These are phyloP conservation scores for Hermanozyma aechmeae DNA, from an alignment of 805 yeast species.

Conservation along the genomic window DNA sequence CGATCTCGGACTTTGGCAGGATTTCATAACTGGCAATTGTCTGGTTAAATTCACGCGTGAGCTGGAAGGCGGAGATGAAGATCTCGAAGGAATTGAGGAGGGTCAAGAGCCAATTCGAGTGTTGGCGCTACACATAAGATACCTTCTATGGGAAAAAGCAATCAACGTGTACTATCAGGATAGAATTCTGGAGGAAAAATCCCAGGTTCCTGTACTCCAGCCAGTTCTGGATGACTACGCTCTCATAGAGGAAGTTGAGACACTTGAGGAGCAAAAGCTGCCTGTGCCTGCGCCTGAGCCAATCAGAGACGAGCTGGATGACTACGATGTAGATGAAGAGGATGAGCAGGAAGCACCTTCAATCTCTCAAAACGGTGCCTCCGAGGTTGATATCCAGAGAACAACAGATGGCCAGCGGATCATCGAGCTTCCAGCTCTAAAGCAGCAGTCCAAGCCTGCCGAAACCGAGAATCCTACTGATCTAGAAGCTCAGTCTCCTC, in stretches of 20 bases:
- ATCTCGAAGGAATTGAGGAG: slow-evolving; percentile 35
- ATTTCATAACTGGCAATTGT: not conserved
- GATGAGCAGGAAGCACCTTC: slow-evolving; percentile 6
- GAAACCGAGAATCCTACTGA: too few relatives aligned
- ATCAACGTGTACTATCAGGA: slow-evolving; percentile 34
- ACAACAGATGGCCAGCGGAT: too few relatives aligned
- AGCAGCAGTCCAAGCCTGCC: too few relatives aligned
- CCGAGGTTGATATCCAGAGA: too few relatives aligned
- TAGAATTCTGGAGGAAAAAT: not conserved
- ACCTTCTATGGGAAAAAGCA: slow-evolving; percentile 66
- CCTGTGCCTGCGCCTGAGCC: not conserved
- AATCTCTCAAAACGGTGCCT: too few relatives aligned
- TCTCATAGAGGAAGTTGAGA: slow-evolving; percentile 21
- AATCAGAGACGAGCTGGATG: slow-evolving; percentile 10
- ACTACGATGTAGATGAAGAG: slow-evolving; percentile 14
- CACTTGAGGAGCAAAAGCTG: not conserved
- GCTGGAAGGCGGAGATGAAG: too few relatives aligned
- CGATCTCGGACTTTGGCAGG: not conserved
- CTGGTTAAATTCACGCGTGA: not conserved
- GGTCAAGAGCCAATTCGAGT: slow-evolving; percentile 21
- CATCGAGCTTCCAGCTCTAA: too few relatives aligned
- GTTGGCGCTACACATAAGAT: slow-evolving; percentile 55
- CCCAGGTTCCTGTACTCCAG: slow-evolving; percentile 10
- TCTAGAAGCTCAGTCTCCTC: too few relatives aligned
- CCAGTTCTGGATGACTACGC: slow-evolving; percentile 27